phyloP scores from a whole-genome alignment of 73 alveolate species.

The Uronychia binucleata region DNA sequence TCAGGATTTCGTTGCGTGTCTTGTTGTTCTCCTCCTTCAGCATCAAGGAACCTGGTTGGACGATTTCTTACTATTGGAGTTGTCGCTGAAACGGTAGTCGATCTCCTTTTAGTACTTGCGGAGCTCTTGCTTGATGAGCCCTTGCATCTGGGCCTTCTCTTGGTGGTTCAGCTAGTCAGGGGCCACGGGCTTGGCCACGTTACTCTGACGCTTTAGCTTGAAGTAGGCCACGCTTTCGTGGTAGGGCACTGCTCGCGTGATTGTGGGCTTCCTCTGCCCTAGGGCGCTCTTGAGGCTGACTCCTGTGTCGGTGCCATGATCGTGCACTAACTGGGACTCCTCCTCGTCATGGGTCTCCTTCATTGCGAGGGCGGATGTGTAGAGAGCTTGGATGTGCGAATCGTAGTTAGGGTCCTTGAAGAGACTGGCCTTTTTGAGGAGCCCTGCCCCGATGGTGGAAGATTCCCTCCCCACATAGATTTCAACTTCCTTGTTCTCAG shows the following conservation, averaged over 20 bases:
- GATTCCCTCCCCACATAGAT: neutral
- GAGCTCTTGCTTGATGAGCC: neutral
- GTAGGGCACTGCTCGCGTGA: neutral
- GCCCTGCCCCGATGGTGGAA: neutral
- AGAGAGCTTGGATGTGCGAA: neutral
- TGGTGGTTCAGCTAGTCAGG: neutral
- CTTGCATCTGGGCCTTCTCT: neutral
- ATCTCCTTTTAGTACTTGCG: neutral
- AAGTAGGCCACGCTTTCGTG: neutral
- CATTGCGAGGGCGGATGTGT: neutral
- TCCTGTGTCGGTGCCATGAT: neutral
- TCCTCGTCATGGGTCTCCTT: neutral
- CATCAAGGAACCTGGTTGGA: neutral
- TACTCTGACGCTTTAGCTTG: neutral
- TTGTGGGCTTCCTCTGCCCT: neutral
- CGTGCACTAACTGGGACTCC: too few species aligned
- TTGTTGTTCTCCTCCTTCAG: neutral
- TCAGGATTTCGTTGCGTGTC: neutral
- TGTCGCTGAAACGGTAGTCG: neutral
- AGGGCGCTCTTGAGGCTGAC: neutral
- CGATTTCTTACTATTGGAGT: neutral
- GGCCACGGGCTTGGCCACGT: neutral
- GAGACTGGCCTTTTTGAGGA: neutral
- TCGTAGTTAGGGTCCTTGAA: neutral
- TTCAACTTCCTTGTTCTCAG: neutral